Percentiles rank a stretch among this genome's conserved stretches.
phyloP scores from a whole-genome alignment of 768 basidiomycete species.

The Phlegmacium glaucopus region DNA sequence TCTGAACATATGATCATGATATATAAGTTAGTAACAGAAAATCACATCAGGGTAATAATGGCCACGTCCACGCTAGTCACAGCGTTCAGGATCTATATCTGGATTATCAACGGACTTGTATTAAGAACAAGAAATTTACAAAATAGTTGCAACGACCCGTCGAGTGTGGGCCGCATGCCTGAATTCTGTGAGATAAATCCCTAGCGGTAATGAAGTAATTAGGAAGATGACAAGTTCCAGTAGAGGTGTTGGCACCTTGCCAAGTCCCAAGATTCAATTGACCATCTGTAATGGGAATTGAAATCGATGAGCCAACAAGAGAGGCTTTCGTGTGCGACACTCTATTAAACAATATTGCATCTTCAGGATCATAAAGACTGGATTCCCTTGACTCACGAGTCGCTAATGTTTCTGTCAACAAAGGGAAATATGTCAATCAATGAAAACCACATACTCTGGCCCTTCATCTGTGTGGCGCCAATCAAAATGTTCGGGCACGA shows the following conservation, averaged over 20 bases:
- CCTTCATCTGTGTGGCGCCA: slow-evolving; percentile 94
- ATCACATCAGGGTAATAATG: no score
- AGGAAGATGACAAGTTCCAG: background rate
- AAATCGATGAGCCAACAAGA: slow-evolving; percentile 77
- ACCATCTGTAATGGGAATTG: slow-evolving; percentile 79
- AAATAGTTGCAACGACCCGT: slow-evolving; percentile 74
- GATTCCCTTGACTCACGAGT: slow-evolving; percentile 53
- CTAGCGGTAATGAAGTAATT: slow-evolving; percentile 26
- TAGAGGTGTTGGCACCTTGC: slow-evolving; percentile 61
- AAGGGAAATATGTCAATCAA: slow-evolving; percentile 1
- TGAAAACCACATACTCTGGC: slow-evolving; percentile 62
- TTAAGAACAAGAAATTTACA: slow-evolving; percentile 41
- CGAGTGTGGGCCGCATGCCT: slow-evolving; percentile 64
- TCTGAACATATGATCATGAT: no score
- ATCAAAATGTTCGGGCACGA: slow-evolving; percentile 79
- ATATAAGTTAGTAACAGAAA: no score
- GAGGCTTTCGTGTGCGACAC: slow-evolving; percentile 92
- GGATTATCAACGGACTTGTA: no score
- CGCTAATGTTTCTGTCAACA: slow-evolving; percentile 38
- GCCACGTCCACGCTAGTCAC: no score
- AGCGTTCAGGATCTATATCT: no score
- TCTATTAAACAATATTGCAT: slow-evolving; percentile 29
- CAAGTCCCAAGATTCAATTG: slow-evolving; percentile 83
- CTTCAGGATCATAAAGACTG: background rate
- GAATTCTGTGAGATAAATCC: slow-evolving; percentile 89